These are phyloP conservation scores for Trametes meyenii DNA, from an alignment of 768 basidiomycete genomes.

Conservation along the genomic window DNA sequence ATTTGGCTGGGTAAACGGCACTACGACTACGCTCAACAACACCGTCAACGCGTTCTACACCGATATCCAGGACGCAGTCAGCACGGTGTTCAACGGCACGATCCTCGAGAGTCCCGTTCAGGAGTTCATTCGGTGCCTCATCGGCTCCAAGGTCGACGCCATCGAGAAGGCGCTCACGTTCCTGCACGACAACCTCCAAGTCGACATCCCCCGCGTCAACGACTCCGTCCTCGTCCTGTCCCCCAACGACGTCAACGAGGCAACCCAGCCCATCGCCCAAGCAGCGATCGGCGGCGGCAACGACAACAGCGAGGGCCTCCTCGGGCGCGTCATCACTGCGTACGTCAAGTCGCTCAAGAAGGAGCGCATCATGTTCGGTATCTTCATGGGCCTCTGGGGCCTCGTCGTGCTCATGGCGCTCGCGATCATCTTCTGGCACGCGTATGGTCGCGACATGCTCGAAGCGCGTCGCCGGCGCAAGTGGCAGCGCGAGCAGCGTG, in stretches of 20 bases:
- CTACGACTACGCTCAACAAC: conserved; percentile 83
- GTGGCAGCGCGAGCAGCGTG: conserved; percentile 56
- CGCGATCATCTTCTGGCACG: conserved; percentile 70
- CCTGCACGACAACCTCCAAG: conserved; percentile 82
- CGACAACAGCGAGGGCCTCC: conserved; percentile 57
- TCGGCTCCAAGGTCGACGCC: conserved; percentile 88
- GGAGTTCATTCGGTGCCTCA: conserved; percentile 86
- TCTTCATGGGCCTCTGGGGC: conserved; percentile 85
- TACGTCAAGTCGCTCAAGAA: conserved; percentile 76
- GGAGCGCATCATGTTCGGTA: conserved; percentile 80
- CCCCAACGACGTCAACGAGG: conserved; percentile 68
- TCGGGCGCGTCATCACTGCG: conserved; percentile 70
- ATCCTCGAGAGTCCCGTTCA: conserved; percentile 80
- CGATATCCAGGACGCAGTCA: conserved; percentile 81
- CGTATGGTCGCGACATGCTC: conserved; percentile 53
- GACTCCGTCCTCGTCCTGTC: conserved; percentile 78
- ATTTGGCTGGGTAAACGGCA: conserved; percentile 94
- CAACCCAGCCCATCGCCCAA: conserved; percentile 75
- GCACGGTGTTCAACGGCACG: conserved; percentile 79
- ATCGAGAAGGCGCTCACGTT: conserved; percentile 90
- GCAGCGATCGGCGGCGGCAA: conserved; percentile 73
- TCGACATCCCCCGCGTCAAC: conserved; percentile 81
- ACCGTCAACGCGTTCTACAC: conserved; percentile 87
- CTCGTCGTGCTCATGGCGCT: conserved; percentile 83
- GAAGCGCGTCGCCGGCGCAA: conserved; percentile 50